These are phyloP conservation scores for Cryphonectria naterciae DNA, from an alignment of 2,329 filamentous ascomycete species.

Conservation along the genomic window DNA sequence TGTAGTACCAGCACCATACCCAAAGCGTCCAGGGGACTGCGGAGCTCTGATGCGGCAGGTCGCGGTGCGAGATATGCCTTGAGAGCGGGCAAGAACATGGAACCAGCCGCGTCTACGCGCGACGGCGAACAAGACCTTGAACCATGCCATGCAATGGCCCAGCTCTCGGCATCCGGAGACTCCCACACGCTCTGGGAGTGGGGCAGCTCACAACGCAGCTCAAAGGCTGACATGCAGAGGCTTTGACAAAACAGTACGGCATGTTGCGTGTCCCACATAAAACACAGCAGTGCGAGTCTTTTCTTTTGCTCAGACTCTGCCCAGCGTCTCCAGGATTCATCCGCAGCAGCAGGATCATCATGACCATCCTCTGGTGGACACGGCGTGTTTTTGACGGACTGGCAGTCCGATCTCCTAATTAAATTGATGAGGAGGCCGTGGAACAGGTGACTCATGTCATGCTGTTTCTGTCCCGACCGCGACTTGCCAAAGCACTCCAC, in stretches of 20 bases:
- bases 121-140: background rate
- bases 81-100: slow-evolving; percentile 54
- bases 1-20: slow-evolving; percentile 61
- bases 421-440: slow-evolving; percentile 45
- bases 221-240: slow-evolving; percentile 68
- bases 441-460: slow-evolving; percentile 65
- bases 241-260: slow-evolving; percentile 68
- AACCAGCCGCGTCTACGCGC: slow-evolving; percentile 43
- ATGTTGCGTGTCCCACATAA: slow-evolving; percentile 70
- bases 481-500: slow-evolving; percentile 69
- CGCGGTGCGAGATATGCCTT: slow-evolving; percentile 60
- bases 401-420: slow-evolving; percentile 43
- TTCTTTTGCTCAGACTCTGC: slow-evolving; percentile 62
- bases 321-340: slow-evolving; percentile 56
- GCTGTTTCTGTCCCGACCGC: slow-evolving; percentile 64
- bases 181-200: slow-evolving; percentile 62
- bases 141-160: slow-evolving; percentile 30
- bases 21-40: slow-evolving; percentile 50
- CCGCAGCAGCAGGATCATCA: slow-evolving; percentile 33
- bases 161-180: slow-evolving; percentile 52
- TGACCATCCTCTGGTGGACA: background rate
- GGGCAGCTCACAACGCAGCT: slow-evolving; percentile 60
- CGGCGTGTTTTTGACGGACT: slow-evolving; percentile 39
- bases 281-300: slow-evolving; percentile 62
- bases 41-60: slow-evolving; percentile 36